phyloP scores from a whole-genome alignment of 768 basidiomycete species.

The Phanerochaete carnosa region DNA sequence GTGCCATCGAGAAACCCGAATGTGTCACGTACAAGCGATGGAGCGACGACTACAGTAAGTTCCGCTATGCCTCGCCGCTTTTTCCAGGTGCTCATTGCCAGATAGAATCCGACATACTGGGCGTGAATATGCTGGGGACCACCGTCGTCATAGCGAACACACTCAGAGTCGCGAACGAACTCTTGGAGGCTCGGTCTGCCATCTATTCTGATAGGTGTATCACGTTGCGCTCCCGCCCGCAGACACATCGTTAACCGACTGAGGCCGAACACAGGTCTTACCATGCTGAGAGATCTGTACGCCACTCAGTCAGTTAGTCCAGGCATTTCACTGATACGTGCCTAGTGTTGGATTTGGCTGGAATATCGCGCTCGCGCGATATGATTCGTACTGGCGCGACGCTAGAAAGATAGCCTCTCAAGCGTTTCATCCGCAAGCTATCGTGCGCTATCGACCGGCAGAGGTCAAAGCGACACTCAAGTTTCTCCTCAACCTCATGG shows the following conservation, averaged over 20 bases:
- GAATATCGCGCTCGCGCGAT: neutral
- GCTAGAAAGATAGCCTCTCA: too few species aligned
- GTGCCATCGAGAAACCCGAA: too few species aligned
- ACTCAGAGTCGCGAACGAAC: slow-evolving; percentile 26
- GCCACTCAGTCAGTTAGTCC: neutral
- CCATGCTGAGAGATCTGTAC: neutral
- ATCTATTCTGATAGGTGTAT: slow-evolving; percentile 29
- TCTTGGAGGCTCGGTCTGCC: slow-evolving; percentile 30
- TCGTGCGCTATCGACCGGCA: too few species aligned
- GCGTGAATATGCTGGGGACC: too few species aligned
- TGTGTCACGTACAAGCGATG: too few species aligned
- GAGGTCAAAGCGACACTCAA: too few species aligned
- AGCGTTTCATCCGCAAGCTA: too few species aligned
- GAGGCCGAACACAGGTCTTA: neutral
- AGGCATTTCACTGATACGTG: neutral
- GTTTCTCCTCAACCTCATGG: neutral
- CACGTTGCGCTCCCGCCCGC: neutral
- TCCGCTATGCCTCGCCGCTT: too few species aligned
- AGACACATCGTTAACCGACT: neutral
- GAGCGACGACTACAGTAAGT: too few species aligned
- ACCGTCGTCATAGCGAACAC: slow-evolving; percentile 32
- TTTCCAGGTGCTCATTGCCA: too few species aligned
- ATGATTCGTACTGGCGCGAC: too few species aligned
- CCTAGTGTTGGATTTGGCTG: neutral
- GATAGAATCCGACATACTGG: too few species aligned